Evolutionary conservation across 257 asterid genomes (phyloP).

Genomic region (Solanum chaucha): DNA sequence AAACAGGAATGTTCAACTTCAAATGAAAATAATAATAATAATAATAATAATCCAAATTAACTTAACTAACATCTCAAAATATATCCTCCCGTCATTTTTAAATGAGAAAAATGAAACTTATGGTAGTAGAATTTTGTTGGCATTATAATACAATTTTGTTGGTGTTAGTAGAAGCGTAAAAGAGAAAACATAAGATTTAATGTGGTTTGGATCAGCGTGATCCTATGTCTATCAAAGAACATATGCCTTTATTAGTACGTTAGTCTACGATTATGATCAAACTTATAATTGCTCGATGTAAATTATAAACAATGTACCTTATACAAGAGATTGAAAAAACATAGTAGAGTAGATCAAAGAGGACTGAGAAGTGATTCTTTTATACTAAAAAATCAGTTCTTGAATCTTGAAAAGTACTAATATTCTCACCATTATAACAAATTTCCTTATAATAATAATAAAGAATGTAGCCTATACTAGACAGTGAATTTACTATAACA

Average conservation of each 20-base stretch:
- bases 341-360: no score
- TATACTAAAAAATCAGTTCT: no score
- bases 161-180: background rate
- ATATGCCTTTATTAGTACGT: background rate
- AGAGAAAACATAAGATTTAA: background rate
- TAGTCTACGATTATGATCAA: no score
- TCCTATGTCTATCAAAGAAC: background rate
- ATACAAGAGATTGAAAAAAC: no score
- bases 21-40: background rate
- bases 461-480: no score
- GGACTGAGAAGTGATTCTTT: no score
- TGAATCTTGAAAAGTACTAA: no score
- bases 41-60: background rate
- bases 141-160: background rate
- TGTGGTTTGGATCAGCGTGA: background rate
- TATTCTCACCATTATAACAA: no score
- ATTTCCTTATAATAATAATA: no score
- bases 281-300: background rate
- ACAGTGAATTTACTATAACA: no score
- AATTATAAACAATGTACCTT: no score
- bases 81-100: background rate
- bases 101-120: background rate
- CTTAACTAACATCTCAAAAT: background rate
- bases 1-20: background rate
- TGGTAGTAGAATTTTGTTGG: background rate